Conservation (phyloP, 2,329 filamentous ascomycete species). For the Claviceps cyperi region DNA sequence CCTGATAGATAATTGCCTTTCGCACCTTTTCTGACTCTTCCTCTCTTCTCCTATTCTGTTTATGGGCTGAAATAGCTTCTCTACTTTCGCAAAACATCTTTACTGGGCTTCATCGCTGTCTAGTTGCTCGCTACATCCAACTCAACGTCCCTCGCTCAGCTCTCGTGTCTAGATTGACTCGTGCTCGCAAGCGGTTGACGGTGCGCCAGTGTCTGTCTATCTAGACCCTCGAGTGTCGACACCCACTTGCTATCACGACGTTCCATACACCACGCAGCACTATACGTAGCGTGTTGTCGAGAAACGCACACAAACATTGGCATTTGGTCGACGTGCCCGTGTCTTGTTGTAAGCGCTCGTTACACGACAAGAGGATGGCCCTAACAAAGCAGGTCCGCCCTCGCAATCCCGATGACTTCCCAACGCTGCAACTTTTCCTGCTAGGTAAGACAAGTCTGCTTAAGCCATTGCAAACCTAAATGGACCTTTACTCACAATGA, state of each 20-base stretch:
- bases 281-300: not conserved
- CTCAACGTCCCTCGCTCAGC: not conserved
- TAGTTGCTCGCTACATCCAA: not conserved
- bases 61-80: not conserved
- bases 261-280: not conserved
- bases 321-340: conserved; percentile 18
- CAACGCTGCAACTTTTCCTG: conserved; percentile 67
- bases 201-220: not conserved
- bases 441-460: conserved; percentile 46
- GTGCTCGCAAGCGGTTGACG: not conserved
- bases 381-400: conserved; percentile 34
- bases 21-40: not conserved
- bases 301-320: conserved; percentile 11
- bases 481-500: conserved; percentile 7
- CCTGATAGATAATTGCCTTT: not conserved
- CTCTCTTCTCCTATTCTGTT: not conserved
- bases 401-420: conserved; percentile 61
- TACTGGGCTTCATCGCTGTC: too few species aligned
- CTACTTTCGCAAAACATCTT: not conserved
- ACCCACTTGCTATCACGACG: not conserved
- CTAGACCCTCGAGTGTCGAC: not conserved
- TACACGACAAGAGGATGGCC: conserved; percentile 32
- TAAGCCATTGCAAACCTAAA: not conserved
- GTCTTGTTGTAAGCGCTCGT: conserved; percentile 30
- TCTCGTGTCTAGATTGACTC: not conserved